These are phyloP conservation scores for Udeniomyces megalosporus DNA, from an alignment of 768 basidiomycete genomes.

Conservation along the genomic window DNA sequence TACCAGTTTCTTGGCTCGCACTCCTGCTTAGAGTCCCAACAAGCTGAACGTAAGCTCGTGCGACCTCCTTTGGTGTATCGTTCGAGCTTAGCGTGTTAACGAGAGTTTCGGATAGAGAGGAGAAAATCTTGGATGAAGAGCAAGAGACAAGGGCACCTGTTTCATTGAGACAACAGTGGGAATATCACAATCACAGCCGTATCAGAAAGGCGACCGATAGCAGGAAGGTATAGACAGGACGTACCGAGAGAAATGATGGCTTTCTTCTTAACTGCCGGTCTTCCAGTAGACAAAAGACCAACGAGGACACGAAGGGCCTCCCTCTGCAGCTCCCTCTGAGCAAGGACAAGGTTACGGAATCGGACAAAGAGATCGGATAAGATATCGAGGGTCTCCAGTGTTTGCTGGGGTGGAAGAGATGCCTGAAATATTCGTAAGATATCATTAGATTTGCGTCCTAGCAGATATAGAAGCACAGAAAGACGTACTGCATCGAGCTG, in stretches of 20 bases:
- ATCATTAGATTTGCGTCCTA: too few species aligned
- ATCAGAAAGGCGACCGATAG: too few species aligned
- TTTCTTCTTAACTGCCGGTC: conserved; percentile 80
- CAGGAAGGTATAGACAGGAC: neutral
- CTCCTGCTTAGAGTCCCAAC: conserved; percentile 63
- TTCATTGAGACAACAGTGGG: neutral
- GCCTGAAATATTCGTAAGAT: too few species aligned
- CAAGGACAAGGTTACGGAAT: conserved; percentile 30
- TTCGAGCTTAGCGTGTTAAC: neutral
- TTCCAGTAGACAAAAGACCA: conserved; percentile 47
- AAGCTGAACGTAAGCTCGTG: conserved; percentile 32
- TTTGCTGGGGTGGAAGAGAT: conserved; percentile 27
- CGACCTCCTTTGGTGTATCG: neutral
- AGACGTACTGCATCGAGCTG: conserved; percentile 56
- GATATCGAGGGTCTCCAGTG: conserved; percentile 26
- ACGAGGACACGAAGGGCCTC: conserved; percentile 65
- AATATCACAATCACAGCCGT: too few species aligned
- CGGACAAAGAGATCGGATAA: conserved; percentile 24
- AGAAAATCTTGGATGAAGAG: conserved; percentile 47
- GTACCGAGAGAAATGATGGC: conserved; percentile 55
- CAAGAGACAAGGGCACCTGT: conserved; percentile 50
- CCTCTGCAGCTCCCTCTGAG: conserved; percentile 62
- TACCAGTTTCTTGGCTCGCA: conserved; percentile 45
- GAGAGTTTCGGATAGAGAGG: conserved; percentile 2
- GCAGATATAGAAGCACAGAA: neutral